Evolutionary conservation across 805 yeast genomes (phyloP), one percentile per base, ranked within the genome.

Genomic region (Metschnikowia henanensis): DNA sequence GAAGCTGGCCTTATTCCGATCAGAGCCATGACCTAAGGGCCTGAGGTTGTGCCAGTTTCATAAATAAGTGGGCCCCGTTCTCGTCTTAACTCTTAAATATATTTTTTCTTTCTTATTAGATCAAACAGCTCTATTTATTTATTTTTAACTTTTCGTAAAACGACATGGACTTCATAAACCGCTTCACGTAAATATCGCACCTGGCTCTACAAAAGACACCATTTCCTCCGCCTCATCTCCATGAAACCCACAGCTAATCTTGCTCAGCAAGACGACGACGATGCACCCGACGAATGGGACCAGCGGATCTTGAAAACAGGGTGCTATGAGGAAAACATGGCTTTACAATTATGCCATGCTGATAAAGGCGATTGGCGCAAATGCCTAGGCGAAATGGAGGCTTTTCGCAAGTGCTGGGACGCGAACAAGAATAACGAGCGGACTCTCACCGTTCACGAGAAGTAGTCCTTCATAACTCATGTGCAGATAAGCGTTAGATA

Each of bases 281-380:
- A 78, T 39, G 84, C 79, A 46, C 87, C 85, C 1, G 91, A 84
- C 56, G 87, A 76, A 39, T 84, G 91, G 83, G 94, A 87, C 56
- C 62, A 74, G 57, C 66, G 95, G 47, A 87, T 87, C 38, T 74
- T 72, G 22, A 73, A 81, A 26, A 87, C 95, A 0, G 95, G 95
- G 1, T 87, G 95, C 58, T 73, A 77, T 12, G 84, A 76, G 23
- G 91, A 87, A 57, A 87, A 87, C 55, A 62, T 82, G 57, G 79
- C 79, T 13, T 65, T 87, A 25, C 87, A 83, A 40, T 63, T 87
- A 26, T 87, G 96, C 53, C 90, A 84, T 58, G 90, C 89, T 3
- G 95, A 86, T 46, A 83, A 83, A 1, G 80, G 80, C 22, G 95
- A 87, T 58, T 87, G 96, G 96, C 66, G 95, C 41, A 65, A 80